Percentiles rank a stretch among this genome's conserved stretches.
Conservation (phyloP, 768 basidiomycete genomes). For the Leccinum longicurvipes region DNA sequence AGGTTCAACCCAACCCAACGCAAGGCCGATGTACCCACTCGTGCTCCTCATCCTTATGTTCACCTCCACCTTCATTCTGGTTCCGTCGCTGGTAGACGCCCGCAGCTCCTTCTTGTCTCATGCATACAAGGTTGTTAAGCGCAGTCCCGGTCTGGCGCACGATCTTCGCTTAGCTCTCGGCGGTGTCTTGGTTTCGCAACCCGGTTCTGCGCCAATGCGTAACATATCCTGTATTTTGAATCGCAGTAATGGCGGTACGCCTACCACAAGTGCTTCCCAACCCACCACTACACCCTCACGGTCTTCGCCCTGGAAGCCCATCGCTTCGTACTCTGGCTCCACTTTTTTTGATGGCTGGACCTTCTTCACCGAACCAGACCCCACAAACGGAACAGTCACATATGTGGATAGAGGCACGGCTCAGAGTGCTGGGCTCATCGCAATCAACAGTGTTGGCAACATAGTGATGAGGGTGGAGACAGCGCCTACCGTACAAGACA, state of each 20-base stretch:
- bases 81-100: conserved; percentile 20
- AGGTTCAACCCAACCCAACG: too few relatives aligned
- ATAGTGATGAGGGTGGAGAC: conserved; percentile 92
- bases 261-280: conserved; percentile 18
- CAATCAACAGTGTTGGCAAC: conserved; percentile 67
- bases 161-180: conserved; percentile 69
- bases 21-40: too few relatives aligned
- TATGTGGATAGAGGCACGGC: conserved; percentile 63
- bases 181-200: conserved; percentile 47
- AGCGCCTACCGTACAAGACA: conserved; percentile 63
- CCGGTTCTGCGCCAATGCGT: conserved; percentile 24
- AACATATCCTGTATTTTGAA: conserved; percentile 36
- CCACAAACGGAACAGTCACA: conserved; percentile 69
- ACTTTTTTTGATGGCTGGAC: conserved; percentile 82
- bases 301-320: conserved; percentile 46
- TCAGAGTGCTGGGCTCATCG: conserved; percentile 56
- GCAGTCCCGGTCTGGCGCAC: conserved; percentile 58
- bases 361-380: conserved; percentile 68
- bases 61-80: too few relatives aligned
- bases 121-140: conserved; percentile 49
- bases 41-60: too few relatives aligned
- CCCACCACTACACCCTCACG: conserved; percentile 20
- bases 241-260: conserved; percentile 21
- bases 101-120: conserved; percentile 36
- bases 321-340: conserved; percentile 56